Evolutionary conservation across 2,329 filamentous ascomycete species (phyloP).

Genomic region (Trichoderma sp.): DNA sequence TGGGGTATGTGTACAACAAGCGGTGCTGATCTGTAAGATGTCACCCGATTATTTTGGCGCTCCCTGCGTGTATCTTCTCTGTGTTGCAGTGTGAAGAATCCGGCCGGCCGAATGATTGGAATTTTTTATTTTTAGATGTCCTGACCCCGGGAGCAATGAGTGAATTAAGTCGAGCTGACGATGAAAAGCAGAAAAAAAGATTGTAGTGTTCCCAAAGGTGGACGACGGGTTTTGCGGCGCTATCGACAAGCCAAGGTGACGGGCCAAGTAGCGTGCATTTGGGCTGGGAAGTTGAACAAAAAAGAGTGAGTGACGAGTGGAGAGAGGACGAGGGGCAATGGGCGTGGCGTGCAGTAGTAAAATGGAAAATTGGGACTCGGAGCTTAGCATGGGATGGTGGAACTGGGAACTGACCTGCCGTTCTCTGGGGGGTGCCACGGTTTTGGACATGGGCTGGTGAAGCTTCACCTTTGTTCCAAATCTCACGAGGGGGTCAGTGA

Average conservation of each 20-base stretch:
- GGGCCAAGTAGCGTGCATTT: slow-evolving; percentile 21
- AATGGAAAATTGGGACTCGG: slow-evolving; percentile 20
- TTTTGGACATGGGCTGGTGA: slow-evolving; percentile 18
- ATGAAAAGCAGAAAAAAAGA: slow-evolving; percentile 16
- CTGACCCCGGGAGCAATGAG: slow-evolving; percentile 11
- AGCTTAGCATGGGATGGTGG: slow-evolving; percentile 15
- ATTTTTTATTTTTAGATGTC: slow-evolving; percentile 13
- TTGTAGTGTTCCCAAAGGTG: slow-evolving; percentile 6
- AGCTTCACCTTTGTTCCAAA: slow-evolving; percentile 18
- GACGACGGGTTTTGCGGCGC: slow-evolving; percentile 17
- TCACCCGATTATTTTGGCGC: slow-evolving; percentile 11
- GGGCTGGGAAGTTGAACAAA: slow-evolving; percentile 13
- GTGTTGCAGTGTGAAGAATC: slow-evolving; percentile 11
- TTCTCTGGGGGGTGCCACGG: slow-evolving; percentile 16
- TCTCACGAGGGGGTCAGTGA: slow-evolving; percentile 14
- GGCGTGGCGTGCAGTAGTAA: slow-evolving; percentile 22
- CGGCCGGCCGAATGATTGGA: slow-evolving; percentile 19
- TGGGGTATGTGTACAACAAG: slow-evolving; percentile 18
- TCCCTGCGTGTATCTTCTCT: slow-evolving; percentile 9
- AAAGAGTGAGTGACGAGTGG: slow-evolving; percentile 19
- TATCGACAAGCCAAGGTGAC: slow-evolving; percentile 23
- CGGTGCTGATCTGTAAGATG: slow-evolving; percentile 19
- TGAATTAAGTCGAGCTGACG: slow-evolving; percentile 12
- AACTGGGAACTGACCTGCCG: slow-evolving; percentile 18
- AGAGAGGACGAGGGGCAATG: slow-evolving; percentile 17